Percentiles rank a stretch among this genome's conserved stretches.
phyloP scores from a whole-genome alignment of 2,329 filamentous ascomycete genomes.

The Penicillium sclerotiorum region DNA sequence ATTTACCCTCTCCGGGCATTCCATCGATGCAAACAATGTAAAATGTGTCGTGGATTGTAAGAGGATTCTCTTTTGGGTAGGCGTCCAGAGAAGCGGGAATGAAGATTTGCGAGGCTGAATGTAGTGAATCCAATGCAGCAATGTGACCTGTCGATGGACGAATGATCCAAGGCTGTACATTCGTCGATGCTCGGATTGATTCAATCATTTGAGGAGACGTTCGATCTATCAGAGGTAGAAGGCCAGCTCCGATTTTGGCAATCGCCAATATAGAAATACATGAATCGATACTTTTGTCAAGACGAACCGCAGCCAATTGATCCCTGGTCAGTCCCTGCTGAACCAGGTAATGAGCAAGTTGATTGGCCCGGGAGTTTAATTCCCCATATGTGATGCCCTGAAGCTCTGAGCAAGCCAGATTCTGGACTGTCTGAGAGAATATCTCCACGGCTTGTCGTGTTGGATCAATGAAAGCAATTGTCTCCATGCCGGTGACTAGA shows the following conservation, averaged over 20 bases:
- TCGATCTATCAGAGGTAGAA: conserved; percentile 76
- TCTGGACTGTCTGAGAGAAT: conserved; percentile 50
- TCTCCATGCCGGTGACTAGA: conserved; percentile 59
- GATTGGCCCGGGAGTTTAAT: conserved; percentile 67
- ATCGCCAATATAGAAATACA: conserved; percentile 76
- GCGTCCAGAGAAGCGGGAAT: conserved; percentile 16
- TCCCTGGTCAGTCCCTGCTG: conserved; percentile 52
- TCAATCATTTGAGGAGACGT: conserved; percentile 64
- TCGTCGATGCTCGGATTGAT: conserved; percentile 65
- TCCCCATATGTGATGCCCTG: conserved; percentile 63
- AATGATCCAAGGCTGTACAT: conserved; percentile 53
- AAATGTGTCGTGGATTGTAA: conserved; percentile 31
- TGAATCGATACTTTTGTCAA: conserved; percentile 74
- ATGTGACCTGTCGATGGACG: conserved; percentile 5
- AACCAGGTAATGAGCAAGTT: conserved; percentile 61
- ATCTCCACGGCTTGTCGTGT: conserved; percentile 67
- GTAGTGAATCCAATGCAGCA: conserved; percentile 4
- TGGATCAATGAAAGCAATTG: conserved; percentile 52
- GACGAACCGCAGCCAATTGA: conserved; percentile 69
- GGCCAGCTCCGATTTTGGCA: conserved; percentile 74
- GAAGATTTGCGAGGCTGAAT: conserved; percentile 17
- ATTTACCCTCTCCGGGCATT: conserved; percentile 59
- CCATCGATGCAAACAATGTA: conserved; percentile 76
- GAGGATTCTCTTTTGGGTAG: conserved; percentile 15
- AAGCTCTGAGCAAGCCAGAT: conserved; percentile 28